Evolutionary conservation across 2,329 filamentous ascomycete species (phyloP).

Genomic region (Calonectria crousiana): DNA sequence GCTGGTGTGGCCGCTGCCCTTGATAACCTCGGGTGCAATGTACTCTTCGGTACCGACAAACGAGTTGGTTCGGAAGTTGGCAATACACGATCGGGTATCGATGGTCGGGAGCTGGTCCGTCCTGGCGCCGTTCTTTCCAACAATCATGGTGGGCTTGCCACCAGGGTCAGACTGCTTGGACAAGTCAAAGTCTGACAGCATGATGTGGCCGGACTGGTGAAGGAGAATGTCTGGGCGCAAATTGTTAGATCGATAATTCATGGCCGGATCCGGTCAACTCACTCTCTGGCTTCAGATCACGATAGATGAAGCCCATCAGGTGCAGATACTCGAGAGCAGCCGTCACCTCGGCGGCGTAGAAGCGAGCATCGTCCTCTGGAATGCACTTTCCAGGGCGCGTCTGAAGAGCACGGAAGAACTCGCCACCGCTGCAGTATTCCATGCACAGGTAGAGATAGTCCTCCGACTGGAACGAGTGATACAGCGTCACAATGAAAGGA

Average conservation of each 20-base stretch:
- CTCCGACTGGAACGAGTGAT: constrained; percentile 99
- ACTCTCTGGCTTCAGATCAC: constrained; percentile 98
- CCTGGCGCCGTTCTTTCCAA: constrained; percentile 88
- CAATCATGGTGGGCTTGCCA: constrained; percentile 97
- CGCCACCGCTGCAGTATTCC: constrained; percentile 99
- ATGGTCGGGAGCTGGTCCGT: constrained; percentile 93
- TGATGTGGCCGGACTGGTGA: constrained; percentile 99
- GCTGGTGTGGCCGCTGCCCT: constrained; percentile 97
- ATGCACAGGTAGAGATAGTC: constrained; percentile 99
- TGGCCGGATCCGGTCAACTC: constrained; percentile 51
- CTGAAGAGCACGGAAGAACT: constrained; percentile 97
- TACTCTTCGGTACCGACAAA: constrained; percentile 99
- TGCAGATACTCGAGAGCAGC: constrained; percentile 97
- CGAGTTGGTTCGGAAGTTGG: constrained; percentile 97
- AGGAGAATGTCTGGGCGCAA: constrained; percentile 83
- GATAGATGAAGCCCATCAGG: constrained; percentile 99
- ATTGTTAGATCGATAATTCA: constrained; percentile 19
- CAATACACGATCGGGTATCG: constrained; percentile 98
- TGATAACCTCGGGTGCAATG: constrained; percentile 98
- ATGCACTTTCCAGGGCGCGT: constrained; percentile 98
- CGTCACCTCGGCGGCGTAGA: constrained; percentile 97
- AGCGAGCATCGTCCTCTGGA: constrained; percentile 94
- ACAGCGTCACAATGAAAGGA: constrained; percentile 97
- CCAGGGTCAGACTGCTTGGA: constrained; percentile 97
- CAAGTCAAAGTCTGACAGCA: constrained; percentile 98